phyloP scores from a whole-genome alignment of 1,284 basidiomycete species.

The Melampsora abietis-canadensis region DNA sequence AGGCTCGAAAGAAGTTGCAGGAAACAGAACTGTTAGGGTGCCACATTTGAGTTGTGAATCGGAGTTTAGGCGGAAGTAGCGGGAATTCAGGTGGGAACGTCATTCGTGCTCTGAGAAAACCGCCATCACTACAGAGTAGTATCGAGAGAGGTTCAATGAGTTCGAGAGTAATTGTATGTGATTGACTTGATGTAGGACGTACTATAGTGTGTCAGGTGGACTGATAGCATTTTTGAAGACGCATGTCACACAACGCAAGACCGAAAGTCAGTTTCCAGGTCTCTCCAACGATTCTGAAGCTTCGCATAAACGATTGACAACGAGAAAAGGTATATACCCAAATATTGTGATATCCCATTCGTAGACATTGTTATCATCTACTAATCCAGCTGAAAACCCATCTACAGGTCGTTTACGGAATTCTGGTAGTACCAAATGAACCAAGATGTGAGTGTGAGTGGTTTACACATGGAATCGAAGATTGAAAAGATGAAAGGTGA shows the following conservation, averaged over 20 bases:
- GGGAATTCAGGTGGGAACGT: conserved; percentile 72
- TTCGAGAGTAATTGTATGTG: conserved; percentile 16
- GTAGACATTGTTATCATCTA: conserved; percentile 84
- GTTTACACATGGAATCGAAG: not conserved
- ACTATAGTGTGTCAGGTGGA: conserved; percentile 85
- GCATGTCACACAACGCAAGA: not conserved
- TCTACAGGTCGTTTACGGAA: conserved; percentile 84
- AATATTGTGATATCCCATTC: conserved; percentile 75
- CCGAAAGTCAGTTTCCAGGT: conserved; percentile 3
- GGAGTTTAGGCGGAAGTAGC: conserved; percentile 51
- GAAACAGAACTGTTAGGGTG: conserved; percentile 59
- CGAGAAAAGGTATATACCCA: conserved; percentile 45
- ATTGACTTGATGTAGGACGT: conserved; percentile 50
- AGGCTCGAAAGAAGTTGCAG: not conserved
- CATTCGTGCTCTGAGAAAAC: conserved; percentile 81
- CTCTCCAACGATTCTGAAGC: not conserved
- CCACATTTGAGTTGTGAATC: conserved; percentile 54
- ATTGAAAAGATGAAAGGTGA: not conserved
- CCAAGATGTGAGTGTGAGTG: not conserved
- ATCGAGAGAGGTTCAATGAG: conserved; percentile 27
- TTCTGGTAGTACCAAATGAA: conserved; percentile 56
- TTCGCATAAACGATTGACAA: no score
- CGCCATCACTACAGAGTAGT: conserved; percentile 69
- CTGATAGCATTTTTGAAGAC: conserved; percentile 55
- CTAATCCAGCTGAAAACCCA: conserved; percentile 90